Conservation (phyloP, 176 grass and related monocot genomes). For the Canna indica region DNA sequence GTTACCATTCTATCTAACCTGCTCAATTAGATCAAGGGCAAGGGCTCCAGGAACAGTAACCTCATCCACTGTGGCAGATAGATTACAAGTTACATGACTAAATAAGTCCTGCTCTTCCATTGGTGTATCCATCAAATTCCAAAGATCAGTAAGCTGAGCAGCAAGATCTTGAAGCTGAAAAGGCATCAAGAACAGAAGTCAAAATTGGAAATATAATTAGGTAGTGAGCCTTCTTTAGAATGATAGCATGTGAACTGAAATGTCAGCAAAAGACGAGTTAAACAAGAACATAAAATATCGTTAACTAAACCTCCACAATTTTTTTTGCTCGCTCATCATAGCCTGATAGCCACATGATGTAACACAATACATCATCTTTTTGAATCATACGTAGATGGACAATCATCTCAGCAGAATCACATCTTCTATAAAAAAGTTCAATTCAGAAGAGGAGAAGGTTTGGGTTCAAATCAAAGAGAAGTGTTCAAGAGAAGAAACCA, state of each 20-base stretch:
- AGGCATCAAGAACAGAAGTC: conserved; percentile 13
- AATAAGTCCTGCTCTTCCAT: conserved; percentile 47
- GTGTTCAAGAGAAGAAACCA: background rate
- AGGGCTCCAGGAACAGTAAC: conserved; percentile 61
- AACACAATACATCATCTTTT: too few species aligned
- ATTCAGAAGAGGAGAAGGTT: background rate
- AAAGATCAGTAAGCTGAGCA: conserved; percentile 66
- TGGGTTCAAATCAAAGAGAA: background rate
- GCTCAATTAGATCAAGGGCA: conserved; percentile 62
- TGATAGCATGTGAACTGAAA: background rate
- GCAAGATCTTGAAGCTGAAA: conserved; percentile 79
- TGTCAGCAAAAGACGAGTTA: too few species aligned
- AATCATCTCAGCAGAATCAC: background rate
- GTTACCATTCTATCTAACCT: conserved; percentile 41
- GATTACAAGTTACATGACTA: conserved; percentile 57
- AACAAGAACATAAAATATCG: too few species aligned
- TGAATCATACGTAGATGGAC: too few species aligned
- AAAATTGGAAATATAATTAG: background rate
- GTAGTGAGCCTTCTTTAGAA: background rate
- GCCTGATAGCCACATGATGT: too few species aligned
- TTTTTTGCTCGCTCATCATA: too few species aligned
- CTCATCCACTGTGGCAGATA: conserved; percentile 57
- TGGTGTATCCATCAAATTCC: conserved; percentile 83
- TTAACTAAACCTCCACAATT: too few species aligned
- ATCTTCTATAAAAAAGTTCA: background rate